Evolutionary conservation across 768 basidiomycete species (phyloP).

Genomic region (Lactifluus subvellereus): DNA sequence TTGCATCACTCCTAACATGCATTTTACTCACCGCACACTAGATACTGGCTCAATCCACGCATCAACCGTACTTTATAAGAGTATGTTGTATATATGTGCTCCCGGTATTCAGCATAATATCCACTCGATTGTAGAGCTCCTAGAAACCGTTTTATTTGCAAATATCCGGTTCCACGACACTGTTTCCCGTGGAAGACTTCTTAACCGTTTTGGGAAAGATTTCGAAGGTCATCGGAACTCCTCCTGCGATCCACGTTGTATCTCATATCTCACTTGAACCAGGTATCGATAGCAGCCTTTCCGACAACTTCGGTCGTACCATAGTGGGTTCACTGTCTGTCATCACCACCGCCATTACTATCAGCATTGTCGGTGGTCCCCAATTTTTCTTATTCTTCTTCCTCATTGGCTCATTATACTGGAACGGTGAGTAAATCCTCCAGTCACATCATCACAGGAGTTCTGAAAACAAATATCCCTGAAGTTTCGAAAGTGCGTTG

Average conservation of each 20-base stretch:
- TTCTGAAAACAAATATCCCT: slow-evolving; percentile 1
- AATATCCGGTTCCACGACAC: slow-evolving; percentile 93
- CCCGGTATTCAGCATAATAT: slow-evolving; percentile 2
- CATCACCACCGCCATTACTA: slow-evolving; percentile 61
- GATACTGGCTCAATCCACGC: slow-evolving; percentile 80
- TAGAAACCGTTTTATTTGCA: slow-evolving; percentile 80
- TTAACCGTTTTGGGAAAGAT: slow-evolving; percentile 87
- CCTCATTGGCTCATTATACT: slow-evolving; percentile 59
- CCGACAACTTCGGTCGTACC: slow-evolving; percentile 83
- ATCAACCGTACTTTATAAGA: slow-evolving; percentile 68
- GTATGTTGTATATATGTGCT: slow-evolving; percentile 30
- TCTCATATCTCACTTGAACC: slow-evolving; percentile 22
- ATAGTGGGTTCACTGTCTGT: slow-evolving; percentile 66
- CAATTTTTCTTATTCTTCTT: slow-evolving; percentile 62
- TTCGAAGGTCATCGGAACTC: slow-evolving; percentile 53
- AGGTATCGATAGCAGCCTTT: slow-evolving; percentile 78
- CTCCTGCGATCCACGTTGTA: background rate
- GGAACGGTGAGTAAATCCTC: slow-evolving; percentile 46
- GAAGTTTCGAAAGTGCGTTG: slow-evolving; percentile 10
- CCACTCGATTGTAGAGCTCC: slow-evolving; percentile 38
- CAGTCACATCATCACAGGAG: no score
- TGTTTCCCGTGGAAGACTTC: slow-evolving; percentile 71
- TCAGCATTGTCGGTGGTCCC: slow-evolving; percentile 72
- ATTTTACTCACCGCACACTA: slow-evolving; percentile 26
- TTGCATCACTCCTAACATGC: background rate